phyloP scores from a whole-genome alignment of 306 rosid genomes.

The Medicago lupulina region DNA sequence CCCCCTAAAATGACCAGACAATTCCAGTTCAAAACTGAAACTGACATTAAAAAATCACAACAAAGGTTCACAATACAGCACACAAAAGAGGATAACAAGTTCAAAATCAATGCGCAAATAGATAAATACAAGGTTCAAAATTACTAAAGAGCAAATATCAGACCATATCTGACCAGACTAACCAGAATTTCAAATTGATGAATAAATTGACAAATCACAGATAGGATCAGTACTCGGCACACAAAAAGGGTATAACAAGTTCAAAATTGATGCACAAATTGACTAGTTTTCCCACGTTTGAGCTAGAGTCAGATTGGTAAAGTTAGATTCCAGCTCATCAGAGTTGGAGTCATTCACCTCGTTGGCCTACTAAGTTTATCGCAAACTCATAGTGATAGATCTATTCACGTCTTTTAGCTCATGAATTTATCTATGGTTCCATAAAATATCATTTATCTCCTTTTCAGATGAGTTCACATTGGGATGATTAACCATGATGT shows the following conservation, averaged over 20 bases:
- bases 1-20: background rate
- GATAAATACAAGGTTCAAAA: constrained; percentile 3
- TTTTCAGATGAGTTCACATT: too few relatives aligned
- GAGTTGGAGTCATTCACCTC: background rate
- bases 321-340: background rate
- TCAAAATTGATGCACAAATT: background rate
- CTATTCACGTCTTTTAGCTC: background rate
- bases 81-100: background rate
- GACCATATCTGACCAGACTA: background rate
- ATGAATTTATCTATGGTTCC: background rate
- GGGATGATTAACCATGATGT: background rate
- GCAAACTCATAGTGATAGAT: background rate
- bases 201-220: background rate
- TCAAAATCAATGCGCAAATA: background rate
- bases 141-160: background rate
- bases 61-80: background rate
- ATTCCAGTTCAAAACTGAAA: background rate
- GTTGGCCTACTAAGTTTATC: background rate
- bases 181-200: background rate
- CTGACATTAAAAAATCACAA: background rate
- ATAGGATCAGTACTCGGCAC: background rate
- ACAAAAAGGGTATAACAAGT: background rate
- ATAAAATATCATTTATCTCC: too few relatives aligned
- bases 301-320: background rate
- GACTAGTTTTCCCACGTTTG: background rate